Percentiles rank a stretch among this genome's conserved stretches.
phyloP scores from a whole-genome alignment of 495 filamentous ascomycete genomes.

The Hypoxylon fuscum region DNA sequence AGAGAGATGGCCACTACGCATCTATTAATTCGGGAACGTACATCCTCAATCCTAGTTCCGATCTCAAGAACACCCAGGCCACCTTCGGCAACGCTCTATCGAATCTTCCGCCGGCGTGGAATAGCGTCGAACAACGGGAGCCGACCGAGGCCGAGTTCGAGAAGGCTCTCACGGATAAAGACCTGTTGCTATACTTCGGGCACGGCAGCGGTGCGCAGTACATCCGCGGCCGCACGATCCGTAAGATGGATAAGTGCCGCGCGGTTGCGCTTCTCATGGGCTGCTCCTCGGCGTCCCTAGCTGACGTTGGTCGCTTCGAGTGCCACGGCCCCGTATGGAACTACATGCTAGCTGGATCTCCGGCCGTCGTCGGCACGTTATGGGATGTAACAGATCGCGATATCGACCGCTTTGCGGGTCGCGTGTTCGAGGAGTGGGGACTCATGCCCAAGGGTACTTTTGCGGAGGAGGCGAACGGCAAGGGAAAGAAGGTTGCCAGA shows the following conservation, averaged over 20 bases:
- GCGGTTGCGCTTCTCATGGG: constrained; percentile 88
- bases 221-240: constrained; percentile 80
- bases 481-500: constrained; percentile 21
- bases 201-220: constrained; percentile 97
- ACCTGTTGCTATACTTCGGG: constrained; percentile 90
- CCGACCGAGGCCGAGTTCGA: constrained; percentile 84
- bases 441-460: constrained; percentile 60
- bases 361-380: constrained; percentile 85
- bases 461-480: constrained; percentile 38
- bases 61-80: constrained; percentile 80
- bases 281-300: constrained; percentile 80
- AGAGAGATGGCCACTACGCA: constrained; percentile 61
- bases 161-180: constrained; percentile 62
- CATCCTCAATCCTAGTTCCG: constrained; percentile 86
- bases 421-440: constrained; percentile 85
- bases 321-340: constrained; percentile 87
- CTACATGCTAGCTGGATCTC: constrained; percentile 85
- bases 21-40: constrained; percentile 72
- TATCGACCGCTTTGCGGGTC: constrained; percentile 87
- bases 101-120: constrained; percentile 65
- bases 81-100: constrained; percentile 72
- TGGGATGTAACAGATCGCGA: constrained; percentile 99
- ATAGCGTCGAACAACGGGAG: constrained; percentile 67
- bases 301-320: constrained; percentile 86
- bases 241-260: constrained; percentile 73